These are phyloP conservation scores for Ceratocystis harringtonii DNA, from an alignment of 2,329 filamentous ascomycete species.

Conservation along the genomic window DNA sequence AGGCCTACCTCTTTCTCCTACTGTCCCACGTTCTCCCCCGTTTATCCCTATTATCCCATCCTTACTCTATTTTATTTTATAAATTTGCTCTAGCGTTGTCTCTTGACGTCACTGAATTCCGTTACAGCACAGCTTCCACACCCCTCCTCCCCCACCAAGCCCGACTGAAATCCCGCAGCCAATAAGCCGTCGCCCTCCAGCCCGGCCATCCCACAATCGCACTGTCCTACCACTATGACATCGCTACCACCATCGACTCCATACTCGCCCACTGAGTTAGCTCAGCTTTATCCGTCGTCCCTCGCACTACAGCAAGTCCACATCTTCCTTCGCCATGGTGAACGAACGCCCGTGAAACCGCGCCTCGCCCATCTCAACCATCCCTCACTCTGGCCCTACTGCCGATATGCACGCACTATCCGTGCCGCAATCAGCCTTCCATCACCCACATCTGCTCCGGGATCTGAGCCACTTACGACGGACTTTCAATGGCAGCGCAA, in stretches of 20 bases:
- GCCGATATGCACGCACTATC: constrained; percentile 58
- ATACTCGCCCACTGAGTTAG: constrained; percentile 69
- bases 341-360: constrained; percentile 71
- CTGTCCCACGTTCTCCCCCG: not conserved
- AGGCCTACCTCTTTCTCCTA: not conserved
- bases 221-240: constrained; percentile 46
- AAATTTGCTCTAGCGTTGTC: not conserved
- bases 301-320: constrained; percentile 83
- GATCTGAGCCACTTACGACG: constrained; percentile 22
- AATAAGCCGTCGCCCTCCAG: too few relatives aligned
- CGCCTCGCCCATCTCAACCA: constrained; percentile 69
- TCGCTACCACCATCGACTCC: constrained; percentile 57
- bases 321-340: constrained; percentile 65
- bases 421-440: constrained; percentile 27
- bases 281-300: constrained; percentile 60
- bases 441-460: constrained; percentile 23
- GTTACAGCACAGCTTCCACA: not conserved
- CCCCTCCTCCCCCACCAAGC: not conserved
- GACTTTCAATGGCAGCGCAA: constrained; percentile 30
- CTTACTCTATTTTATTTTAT: not conserved
- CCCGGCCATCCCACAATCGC: too few relatives aligned
- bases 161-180: not conserved
- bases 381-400: constrained; percentile 76
- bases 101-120: not conserved
- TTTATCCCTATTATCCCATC: not conserved